Evolutionary conservation across 2,329 filamentous ascomycete species (phyloP).

Genomic region (Venturia asperata): DNA sequence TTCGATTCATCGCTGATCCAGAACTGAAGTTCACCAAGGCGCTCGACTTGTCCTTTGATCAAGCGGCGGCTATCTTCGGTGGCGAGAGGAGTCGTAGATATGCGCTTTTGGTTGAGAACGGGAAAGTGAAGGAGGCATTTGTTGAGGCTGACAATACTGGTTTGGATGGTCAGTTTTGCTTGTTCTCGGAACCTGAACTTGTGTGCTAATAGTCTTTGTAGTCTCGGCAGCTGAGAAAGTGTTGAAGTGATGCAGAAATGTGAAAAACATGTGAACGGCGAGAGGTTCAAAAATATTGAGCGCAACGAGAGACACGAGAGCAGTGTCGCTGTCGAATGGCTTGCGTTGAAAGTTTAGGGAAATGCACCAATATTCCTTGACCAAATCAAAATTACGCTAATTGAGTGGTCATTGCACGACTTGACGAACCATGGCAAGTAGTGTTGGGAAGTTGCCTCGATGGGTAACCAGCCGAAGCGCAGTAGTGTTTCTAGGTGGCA

Average conservation of each 20-base stretch:
- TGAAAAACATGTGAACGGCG: neutral
- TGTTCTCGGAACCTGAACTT: neutral
- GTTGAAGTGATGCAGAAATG: slow-evolving; percentile 8
- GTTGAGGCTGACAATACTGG: slow-evolving; percentile 88
- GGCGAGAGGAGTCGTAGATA: slow-evolving; percentile 80
- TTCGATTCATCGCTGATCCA: slow-evolving; percentile 84
- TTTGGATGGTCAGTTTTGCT: slow-evolving; percentile 54
- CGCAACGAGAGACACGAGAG: no score
- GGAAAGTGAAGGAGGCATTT: slow-evolving; percentile 72
- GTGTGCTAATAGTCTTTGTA: neutral
- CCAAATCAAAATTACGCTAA: no score
- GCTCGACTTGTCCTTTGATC: slow-evolving; percentile 77
- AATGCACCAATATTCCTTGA: no score
- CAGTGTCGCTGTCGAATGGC: no score
- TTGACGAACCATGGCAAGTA: no score
- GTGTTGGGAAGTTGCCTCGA: no score
- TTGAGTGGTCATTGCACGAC: no score
- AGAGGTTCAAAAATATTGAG: neutral
- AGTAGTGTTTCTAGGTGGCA: no score
- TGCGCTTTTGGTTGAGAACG: slow-evolving; percentile 72
- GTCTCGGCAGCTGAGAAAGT: slow-evolving; percentile 19
- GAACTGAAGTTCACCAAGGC: slow-evolving; percentile 72
- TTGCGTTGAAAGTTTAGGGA: no score
- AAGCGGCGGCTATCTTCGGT: slow-evolving; percentile 61
- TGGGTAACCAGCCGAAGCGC: no score